A percentile compares a stretch with the other conserved stretches of the same genome.
Evolutionary conservation across 208 protist species (phyloP).

Genomic region (Balamuthia mandrillaris): DNA sequence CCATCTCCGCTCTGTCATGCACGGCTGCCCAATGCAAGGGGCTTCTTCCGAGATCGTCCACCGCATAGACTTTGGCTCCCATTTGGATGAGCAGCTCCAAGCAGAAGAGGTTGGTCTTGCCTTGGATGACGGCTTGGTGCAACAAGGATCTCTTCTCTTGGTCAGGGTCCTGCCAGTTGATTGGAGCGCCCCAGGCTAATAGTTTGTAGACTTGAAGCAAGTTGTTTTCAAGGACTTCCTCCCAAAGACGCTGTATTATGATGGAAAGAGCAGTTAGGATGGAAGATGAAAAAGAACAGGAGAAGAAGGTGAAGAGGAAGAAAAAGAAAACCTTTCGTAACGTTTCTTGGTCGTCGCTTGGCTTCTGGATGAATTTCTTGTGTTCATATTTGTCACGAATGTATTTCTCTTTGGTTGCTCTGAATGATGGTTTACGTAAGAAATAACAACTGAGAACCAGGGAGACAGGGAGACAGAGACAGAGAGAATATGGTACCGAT

Average conservation of each 20-base stretch:
- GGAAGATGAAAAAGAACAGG: too few relatives aligned
- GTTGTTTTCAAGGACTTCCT: not conserved
- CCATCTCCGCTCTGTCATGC: not conserved
- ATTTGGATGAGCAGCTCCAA: not conserved
- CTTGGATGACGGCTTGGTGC: not conserved
- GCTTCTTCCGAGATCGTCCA: not conserved
- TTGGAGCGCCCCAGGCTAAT: not conserved
- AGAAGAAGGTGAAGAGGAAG: too few relatives aligned
- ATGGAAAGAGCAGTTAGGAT: not conserved
- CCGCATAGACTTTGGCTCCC: not conserved
- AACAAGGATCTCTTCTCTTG: not conserved
- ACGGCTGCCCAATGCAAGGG: not conserved
- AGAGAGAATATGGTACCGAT: not conserved
- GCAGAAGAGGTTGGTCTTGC: constrained; percentile 20
- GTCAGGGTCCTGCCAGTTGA: not conserved
- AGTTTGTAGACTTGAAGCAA: not conserved
- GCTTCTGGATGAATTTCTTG: not conserved
- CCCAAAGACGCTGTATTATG: not conserved
- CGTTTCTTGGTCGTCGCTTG: not conserved
- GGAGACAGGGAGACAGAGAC: too few relatives aligned
- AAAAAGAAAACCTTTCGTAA: too few relatives aligned
- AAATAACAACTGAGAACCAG: too few relatives aligned
- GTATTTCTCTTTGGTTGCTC: constrained; percentile 8
- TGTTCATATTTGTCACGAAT: not conserved
- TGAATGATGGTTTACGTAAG: not conserved